These are phyloP conservation scores for Pyronema omphalodes DNA, from an alignment of 495 filamentous ascomycete genomes.

Conservation along the genomic window DNA sequence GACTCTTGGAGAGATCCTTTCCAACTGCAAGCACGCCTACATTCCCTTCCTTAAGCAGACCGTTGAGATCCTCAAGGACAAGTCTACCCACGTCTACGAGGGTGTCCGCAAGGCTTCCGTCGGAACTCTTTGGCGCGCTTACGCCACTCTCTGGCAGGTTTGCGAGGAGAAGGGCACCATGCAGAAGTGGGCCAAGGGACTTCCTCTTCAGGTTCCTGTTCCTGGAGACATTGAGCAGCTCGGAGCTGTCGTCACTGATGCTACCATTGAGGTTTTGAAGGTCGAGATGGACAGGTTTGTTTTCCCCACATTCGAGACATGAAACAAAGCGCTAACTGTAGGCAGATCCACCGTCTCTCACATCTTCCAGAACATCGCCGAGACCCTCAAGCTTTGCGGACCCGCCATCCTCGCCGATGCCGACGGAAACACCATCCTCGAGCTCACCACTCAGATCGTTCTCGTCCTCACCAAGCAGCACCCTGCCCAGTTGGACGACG, in stretches of 20 bases:
- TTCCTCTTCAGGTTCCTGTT: conserved; percentile 65
- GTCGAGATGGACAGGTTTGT: conserved; percentile 86
- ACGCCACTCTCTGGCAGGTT: conserved; percentile 74
- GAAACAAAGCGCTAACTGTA: conserved; percentile 5
- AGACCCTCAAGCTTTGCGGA: conserved; percentile 77
- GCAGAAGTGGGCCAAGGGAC: conserved; percentile 70
- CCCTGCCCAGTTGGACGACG: conserved; percentile 72
- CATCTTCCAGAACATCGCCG: conserved; percentile 87
- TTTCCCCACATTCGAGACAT: conserved; percentile 4
- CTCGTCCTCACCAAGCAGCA: conserved; percentile 72
- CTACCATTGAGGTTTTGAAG: conserved; percentile 66
- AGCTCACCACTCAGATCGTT: conserved; percentile 30
- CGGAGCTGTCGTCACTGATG: conserved; percentile 66
- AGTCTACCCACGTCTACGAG: conserved; percentile 78
- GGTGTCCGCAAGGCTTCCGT: conserved; percentile 82
- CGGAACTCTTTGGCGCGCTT: conserved; percentile 78
- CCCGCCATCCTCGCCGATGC: conserved; percentile 59
- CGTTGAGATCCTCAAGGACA: conserved; percentile 56
- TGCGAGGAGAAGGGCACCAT: conserved; percentile 54
- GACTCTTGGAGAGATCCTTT: conserved; percentile 80
- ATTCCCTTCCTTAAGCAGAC: conserved; percentile 85
- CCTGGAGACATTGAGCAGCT: conserved; percentile 64
- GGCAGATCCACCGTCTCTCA: conserved; percentile 72
- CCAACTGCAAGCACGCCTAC: conserved; percentile 55
- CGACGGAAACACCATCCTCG: conserved; percentile 38